Base-by-base conservation (phyloP, 257 asterid genomes). In the Jacaranda mimosifolia region DNA sequence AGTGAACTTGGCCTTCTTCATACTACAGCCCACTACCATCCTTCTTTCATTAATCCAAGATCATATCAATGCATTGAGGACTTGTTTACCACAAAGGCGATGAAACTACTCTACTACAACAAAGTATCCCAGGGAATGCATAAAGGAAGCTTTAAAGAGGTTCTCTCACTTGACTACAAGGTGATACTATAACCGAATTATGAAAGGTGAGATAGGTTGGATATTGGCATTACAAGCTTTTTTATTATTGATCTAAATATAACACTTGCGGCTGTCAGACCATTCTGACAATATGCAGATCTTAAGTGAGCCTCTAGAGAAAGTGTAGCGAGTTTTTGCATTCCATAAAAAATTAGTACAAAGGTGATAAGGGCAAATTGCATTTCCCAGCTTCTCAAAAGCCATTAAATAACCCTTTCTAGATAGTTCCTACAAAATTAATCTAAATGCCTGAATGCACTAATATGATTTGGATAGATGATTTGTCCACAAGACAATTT, bases 1-100 rank as follows among this genome's bases (percentile, higher is more conserved):
- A 74, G 80, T 81, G 89, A 79, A 79, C 84, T 77, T 43, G 76
- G 87, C 87, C 80, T 80, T 79, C 92, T 78, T 79, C 90, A 70
- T 77, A 45, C 77, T 72, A 90, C 87, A 83, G 83, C 79, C 70
- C 76, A 69, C 56, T 82, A 68, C 81, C 80, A 68, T 78, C 87
- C 72, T 76, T 78, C 75, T 74, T 80, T 72, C 83, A 80, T 68
- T 72, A 62, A 82, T 73, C 86, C 84, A 77, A 75, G 83, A 71
- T 62, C 85, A 70, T 60, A 78, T 59, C 66, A 68, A 80, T 72
- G 72, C 75, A 78, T 78, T 62, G 68, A 73, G 84, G 85, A 79
- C 26, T 72, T 73, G 45, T 76, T 71, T 39, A 72, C 84, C 77
- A n/a, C 77, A 69, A 77, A 79, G 70, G 63, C 75, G 75, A 84